Evolutionary conservation across 108 stramenopile species (phyloP).

Genomic region (Pseudonitzschia pungens): DNA sequence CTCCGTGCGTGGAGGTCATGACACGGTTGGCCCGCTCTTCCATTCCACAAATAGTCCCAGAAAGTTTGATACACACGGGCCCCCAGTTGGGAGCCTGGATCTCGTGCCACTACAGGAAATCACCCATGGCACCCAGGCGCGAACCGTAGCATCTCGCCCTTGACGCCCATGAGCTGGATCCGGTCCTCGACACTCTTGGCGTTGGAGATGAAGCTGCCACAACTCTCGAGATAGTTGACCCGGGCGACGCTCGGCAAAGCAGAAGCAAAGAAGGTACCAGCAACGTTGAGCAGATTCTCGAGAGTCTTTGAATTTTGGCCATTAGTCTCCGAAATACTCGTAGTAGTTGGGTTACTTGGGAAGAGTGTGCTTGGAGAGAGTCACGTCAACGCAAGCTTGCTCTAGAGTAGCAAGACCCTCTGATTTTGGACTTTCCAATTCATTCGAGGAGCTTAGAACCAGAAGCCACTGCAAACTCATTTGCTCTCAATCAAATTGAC

Average conservation of each 20-base stretch:
- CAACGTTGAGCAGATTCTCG: conserved; percentile 3
- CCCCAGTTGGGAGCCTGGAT: conserved; percentile 6
- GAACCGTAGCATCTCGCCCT: neutral
- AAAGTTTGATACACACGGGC: neutral
- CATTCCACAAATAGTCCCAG: conserved; percentile 2
- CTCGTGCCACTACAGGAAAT: neutral
- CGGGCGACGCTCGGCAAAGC: neutral
- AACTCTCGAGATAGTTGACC: neutral
- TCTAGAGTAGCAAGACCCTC: neutral
- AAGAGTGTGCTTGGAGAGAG: no score
- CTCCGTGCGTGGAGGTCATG: neutral
- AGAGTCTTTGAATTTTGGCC: neutral
- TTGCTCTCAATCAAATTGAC: neutral
- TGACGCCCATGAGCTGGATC: conserved; percentile 2
- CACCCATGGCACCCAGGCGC: neutral
- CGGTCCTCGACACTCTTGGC: neutral
- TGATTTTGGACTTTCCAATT: neutral
- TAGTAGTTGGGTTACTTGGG: neutral
- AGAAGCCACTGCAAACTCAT: neutral
- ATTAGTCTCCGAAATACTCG: neutral
- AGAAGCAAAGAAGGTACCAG: conserved; percentile 17
- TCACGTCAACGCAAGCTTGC: neutral
- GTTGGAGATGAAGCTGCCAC: neutral
- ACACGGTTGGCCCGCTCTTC: neutral
- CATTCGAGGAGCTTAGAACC: neutral